Evolutionary conservation across 176 grass and related monocot genomes (phyloP), one percentile per base, ranked within the genome.

Genomic region (Aegilops bicornis): DNA sequence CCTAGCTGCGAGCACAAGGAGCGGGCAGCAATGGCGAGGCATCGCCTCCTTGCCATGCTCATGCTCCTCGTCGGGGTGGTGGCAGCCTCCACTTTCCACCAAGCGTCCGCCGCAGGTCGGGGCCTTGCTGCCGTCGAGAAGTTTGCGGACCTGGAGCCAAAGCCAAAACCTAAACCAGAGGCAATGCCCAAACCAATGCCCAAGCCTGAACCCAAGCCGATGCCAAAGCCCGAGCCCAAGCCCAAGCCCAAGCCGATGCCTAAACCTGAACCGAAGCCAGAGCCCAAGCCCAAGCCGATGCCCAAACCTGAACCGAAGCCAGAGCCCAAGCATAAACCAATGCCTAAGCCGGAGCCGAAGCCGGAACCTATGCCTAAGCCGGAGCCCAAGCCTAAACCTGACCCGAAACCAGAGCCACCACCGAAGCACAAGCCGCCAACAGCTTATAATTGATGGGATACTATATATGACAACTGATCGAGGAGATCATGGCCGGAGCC

Each of bases 21-120:
- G 27, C 24, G 7, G 47, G 27, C 27, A 31, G 27, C 47, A 32
- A 77, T 77, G 73, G 73, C 16, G 73, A 77, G 45, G 73, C 73
- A 12, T 77, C 25, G 47, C 73, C 73, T 77, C 73, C 73, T 56
- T 32, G 73, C 73, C 73, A 2, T 77, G 73, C 25, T 76, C 45
- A 8, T 76, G 73, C 47, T 77, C 73, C 73, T 77, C 47, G 4
- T 77, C 27, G 43, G 27, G 16, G 47, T 56, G 32, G 47, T 77
- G 73, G 73, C 73, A 12, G 73, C 73, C 73, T 77, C 73, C 73
- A 43, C 73, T 31, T 77, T 77, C 47, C 45, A 77, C 73, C 73
- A 56, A 11, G 45, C 73, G 73, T 47, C 27, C 16, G 73, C 27
- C 16, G 27, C 73, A 6, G 73, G 73, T 9, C 45, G 73, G 19